Evolutionary conservation across 495 filamentous ascomycete genomes (phyloP), one percentile per base, ranked within the genome.

Genomic region (Glarea lozoyensis): DNA sequence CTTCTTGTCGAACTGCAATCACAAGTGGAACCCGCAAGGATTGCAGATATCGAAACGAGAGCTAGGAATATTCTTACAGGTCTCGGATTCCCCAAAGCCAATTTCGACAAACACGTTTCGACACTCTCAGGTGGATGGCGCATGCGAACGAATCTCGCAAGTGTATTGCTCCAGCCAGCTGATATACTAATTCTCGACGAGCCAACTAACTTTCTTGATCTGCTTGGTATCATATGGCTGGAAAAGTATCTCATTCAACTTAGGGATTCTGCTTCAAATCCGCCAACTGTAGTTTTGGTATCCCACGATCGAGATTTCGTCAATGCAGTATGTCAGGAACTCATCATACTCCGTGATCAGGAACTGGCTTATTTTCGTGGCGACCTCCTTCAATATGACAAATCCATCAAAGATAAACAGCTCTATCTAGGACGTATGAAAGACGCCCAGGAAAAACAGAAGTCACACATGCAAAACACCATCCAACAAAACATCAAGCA

Each of bases 141-240:
- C 18, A 90, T 86, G 77, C 71, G 86, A 29, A 78, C 71, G 35
- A 69, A 76, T 43, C 69, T 90, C 5, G 84, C 84, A 2, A 68
- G 70, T 12, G 69, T 75, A 10, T 67, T 93, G 10, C 67, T 83
- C 3, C 78, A 84, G 51, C 67, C 76, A n/a, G 71, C 81, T 0
- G 83, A 89, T 49, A 76, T 90, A 37, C 69, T 90, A 50, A 82
- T 93, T 37, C 78, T 93, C 13, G 86, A 93, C 65, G 86, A 93
- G 53, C 86, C 86, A 3, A 90, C 86, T 38, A 90, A 90, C 56
- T 89, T 83, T 57, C 67, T 90, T 1, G 86, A 93, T 55, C 70
- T 93, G 0, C 68, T 85, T 0, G 80, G 80, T n/a, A 82, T 90
- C 17, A 73, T 90, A 20, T 93, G 86, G 86, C 71, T 93, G 1